These are phyloP conservation scores for Ganoderma sp. DNA, from an alignment of 1,284 basidiomycete genomes.

Conservation along the genomic window DNA sequence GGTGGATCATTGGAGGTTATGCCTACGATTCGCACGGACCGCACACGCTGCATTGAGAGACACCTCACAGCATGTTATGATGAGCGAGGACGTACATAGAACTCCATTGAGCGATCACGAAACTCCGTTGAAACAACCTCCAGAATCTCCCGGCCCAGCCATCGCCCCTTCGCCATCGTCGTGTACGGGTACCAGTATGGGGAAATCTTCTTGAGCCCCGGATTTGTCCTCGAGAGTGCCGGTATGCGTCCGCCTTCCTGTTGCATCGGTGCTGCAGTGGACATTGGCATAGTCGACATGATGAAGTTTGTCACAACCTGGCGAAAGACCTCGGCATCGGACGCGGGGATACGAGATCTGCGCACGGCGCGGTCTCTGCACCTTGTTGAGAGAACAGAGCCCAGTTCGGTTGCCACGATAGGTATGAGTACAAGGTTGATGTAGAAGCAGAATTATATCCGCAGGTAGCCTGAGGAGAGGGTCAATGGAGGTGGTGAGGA, in stretches of 20 bases:
- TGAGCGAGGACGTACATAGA: constrained; percentile 72
- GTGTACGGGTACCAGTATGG: constrained; percentile 87
- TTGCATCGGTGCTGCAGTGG: not conserved
- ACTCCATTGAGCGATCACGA: constrained; percentile 88
- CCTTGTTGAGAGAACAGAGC: constrained; percentile 22
- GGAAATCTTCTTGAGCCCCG: constrained; percentile 70
- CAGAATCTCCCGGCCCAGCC: constrained; percentile 84
- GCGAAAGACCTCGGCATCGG: constrained; percentile 33
- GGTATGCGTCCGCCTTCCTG: not conserved
- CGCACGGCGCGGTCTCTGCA: constrained; percentile 30
- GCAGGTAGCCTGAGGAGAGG: not conserved
- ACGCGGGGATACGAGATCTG: constrained; percentile 25
- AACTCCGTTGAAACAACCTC: constrained; percentile 92
- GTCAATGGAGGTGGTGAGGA: not conserved
- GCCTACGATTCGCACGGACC: constrained; percentile 7
- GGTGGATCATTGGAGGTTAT: not conserved
- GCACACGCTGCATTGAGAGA: constrained; percentile 28
- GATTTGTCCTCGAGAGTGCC: not conserved
- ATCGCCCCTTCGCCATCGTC: constrained; percentile 92
- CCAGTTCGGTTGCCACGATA: constrained; percentile 25
- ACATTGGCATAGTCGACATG: constrained; percentile 25
- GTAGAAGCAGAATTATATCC: not conserved
- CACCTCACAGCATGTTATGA: not conserved
- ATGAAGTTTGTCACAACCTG: constrained; percentile 31
- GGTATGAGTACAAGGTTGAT: not conserved